Evolutionary conservation across 441 rosid genomes (phyloP), one percentile per base, ranked within the genome.

Genomic region (Omphalea diandra): DNA sequence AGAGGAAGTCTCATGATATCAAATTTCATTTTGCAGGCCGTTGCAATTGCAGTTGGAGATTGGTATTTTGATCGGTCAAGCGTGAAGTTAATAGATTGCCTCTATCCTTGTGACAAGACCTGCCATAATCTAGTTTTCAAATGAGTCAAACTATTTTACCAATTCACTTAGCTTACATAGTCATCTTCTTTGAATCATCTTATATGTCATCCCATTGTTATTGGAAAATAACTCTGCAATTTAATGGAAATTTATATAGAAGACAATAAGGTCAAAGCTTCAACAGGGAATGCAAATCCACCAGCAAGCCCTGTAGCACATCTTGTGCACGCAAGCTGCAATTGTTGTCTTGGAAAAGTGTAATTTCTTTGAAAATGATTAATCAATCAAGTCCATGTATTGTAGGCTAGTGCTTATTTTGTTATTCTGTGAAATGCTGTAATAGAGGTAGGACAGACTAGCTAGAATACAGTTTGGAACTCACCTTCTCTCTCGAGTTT

Each of bases 41-140:
- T 96, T 35, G 99, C 98, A 3, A 81, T 83, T 67, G 95, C 99
- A 0, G 98, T 96, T n/a, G 99, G 98, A 73, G 97, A 91, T 76
- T 96, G 99, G 99, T 96, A 87, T 71, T 96, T 93, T 47, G 93
- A 86, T 4, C 85, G 97, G 22, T 80, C 91, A 0, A 76, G 79
- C 15, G 82, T 83, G 36, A 90, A 85, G 88, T 73, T 79, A 61
- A 81, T 93, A 0, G 98, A 93, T 75, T 93, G 98, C 36, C 85
- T 98, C 0, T 87, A 93, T 63, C 98, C 98, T 0, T 92, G 99
- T 47, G 99, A 94, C 80, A 81, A 74, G 44, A 90, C 87, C 63
- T 94, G 99, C 81, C 98, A 94, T 84, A 88, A 94, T 81, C 78
- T 94, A 63, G 90, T 94, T 32, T 94, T 94, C 77, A 80, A 68